These are phyloP conservation scores for Paracoccidioides brasiliensis DNA, from an alignment of 2,329 filamentous ascomycete genomes.

Conservation along the genomic window DNA sequence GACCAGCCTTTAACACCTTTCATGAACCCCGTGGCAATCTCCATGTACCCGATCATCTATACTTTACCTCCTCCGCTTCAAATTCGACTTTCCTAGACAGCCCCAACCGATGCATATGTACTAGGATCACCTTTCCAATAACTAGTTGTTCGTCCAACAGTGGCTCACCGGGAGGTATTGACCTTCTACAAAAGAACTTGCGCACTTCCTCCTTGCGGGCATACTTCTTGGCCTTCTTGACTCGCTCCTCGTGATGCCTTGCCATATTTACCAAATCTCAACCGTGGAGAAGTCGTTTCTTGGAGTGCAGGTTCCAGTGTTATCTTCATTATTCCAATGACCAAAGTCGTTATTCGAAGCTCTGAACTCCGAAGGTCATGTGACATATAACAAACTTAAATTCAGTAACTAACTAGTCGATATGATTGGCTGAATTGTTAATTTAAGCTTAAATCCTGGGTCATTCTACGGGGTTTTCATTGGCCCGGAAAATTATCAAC, in stretches of 20 bases:
- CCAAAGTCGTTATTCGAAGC: no score
- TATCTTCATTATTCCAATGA: no score
- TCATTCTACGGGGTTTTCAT: not conserved
- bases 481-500: not conserved
- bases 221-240: not conserved
- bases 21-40: not conserved
- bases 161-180: not conserved
- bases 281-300: no score
- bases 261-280: not conserved
- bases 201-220: not conserved
- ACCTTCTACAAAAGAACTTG: not conserved
- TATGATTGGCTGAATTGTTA: not conserved
- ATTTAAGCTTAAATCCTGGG: not conserved
- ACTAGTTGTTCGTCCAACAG: conserved; percentile 1
- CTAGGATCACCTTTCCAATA: not conserved
- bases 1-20: conserved; percentile 1
- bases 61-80: not conserved
- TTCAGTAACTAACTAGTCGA: not conserved
- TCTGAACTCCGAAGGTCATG: no score
- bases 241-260: not conserved
- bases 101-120: not conserved
- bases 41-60: conserved; percentile 2
- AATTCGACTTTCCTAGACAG: not conserved
- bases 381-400: not conserved
- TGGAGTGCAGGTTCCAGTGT: no score